Percentiles rank a stretch among this genome's conserved stretches.
Conservation (phyloP, 495 filamentous ascomycete genomes). For the Peziza echinospora region DNA sequence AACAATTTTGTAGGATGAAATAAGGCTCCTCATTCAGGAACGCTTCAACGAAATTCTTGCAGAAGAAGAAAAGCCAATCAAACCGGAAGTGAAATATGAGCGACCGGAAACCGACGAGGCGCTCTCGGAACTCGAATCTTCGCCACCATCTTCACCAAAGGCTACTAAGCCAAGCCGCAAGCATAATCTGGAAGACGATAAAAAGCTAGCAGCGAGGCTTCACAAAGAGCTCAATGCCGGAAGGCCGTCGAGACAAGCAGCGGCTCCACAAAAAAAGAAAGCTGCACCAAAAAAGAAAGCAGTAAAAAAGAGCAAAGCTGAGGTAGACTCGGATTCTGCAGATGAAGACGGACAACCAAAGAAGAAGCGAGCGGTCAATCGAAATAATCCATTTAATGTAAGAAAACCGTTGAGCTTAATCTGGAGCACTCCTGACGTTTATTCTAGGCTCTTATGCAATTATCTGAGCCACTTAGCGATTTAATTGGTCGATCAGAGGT, state of each 20-base stretch:
- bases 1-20: constrained; percentile 43
- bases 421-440: constrained; percentile 1
- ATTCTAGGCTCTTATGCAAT: constrained; percentile 23
- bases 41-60: constrained; percentile 65
- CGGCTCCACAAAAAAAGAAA: constrained; percentile 44
- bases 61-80: constrained; percentile 1
- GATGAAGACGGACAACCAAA: constrained; percentile 32
- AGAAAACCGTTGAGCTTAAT: constrained; percentile 11
- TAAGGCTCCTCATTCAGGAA: constrained; percentile 66
- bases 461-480: constrained; percentile 43
- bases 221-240: constrained; percentile 76
- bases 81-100: constrained; percentile 27
- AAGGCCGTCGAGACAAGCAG: constrained; percentile 46
- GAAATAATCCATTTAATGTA: constrained; percentile 48
- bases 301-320: constrained; percentile 43
- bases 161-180: constrained; percentile 34
- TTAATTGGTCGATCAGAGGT: constrained; percentile 32
- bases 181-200: constrained; percentile 50
- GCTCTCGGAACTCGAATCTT: constrained; percentile 21
- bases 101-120: not conserved
- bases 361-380: constrained; percentile 41
- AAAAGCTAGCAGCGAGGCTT: constrained; percentile 59
- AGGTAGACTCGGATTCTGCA: constrained; percentile 55
- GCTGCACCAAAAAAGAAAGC: constrained; percentile 22
- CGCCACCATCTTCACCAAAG: constrained; percentile 18